Evolutionary conservation across 73 alveolate species (phyloP).

Genomic region (Paramecium sonneborni): DNA sequence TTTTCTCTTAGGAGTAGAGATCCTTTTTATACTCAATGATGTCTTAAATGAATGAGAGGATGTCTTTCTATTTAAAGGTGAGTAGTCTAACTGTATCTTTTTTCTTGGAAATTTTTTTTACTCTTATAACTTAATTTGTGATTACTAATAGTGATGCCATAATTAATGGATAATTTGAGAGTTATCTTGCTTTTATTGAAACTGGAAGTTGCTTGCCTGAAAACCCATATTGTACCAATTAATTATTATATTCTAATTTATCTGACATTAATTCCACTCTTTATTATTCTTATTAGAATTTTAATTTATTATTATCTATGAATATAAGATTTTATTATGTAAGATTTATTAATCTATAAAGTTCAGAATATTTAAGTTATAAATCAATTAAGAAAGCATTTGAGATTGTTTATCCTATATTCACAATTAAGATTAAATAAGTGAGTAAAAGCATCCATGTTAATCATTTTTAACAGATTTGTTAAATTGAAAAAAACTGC

Average conservation of each 20-base stretch:
- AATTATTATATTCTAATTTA: neutral
- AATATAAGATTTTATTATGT: neutral
- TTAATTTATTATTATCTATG: neutral
- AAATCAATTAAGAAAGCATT: no score
- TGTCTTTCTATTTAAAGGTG: neutral
- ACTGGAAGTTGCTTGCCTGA: neutral
- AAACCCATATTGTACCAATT: neutral
- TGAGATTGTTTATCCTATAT: no score
- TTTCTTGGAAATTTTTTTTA: neutral
- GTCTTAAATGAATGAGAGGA: neutral
- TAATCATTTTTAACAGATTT: no score
- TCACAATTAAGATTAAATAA: no score
- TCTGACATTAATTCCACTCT: neutral
- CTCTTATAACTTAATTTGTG: neutral
- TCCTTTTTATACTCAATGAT: neutral
- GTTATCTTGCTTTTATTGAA: neutral
- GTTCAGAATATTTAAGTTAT: no score
- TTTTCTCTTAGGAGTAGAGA: neutral
- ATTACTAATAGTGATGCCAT: neutral
- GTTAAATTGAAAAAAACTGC: no score
- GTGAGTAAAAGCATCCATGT: no score
- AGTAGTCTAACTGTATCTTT: neutral
- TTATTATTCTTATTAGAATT: neutral
- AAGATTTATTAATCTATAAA: neutral
- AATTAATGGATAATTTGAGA: neutral